Evolutionary conservation across 2,329 filamentous ascomycete genomes (phyloP), one percentile per base, ranked within the genome.

Genomic region (Fonsecaea pugnacius): DNA sequence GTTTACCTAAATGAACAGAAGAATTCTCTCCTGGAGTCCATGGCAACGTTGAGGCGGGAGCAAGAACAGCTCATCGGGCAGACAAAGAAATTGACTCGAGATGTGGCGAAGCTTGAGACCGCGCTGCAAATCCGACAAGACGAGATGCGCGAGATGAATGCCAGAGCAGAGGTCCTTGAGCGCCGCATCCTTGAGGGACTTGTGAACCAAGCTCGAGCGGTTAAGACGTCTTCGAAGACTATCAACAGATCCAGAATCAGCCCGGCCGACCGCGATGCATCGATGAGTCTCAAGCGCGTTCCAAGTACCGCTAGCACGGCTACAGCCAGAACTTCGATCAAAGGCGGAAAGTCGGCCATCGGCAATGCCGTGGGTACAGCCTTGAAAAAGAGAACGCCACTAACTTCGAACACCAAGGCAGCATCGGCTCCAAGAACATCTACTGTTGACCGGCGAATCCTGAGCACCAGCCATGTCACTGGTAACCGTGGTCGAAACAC

Each of bases 181-280:
- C 90, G 93, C 58, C 89, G 95, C 30, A 96, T 99, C 70, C 81
- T 99, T 35, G 94, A 98, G 70, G 93, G 94, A 30, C 91, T 98
- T 67, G 96, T 99, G 79, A 93, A 98, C 72, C 94, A 98, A 75
- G 97, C 94, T 21, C 90, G 94, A 53, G 76, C 74, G 6, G 85
- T 98, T 63, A 90, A 95, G 50, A 59, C 57, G 6, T 73, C 75
- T 73, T 36, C 79, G 75, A 72, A 75, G 73, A 69, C 73, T 71
- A 74, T 73, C 9, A 72, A 72, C 62, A 71, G 61, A 62, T 58
- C 65, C 38, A 69, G 65, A 59, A 61, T 68, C 30, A 58, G 55
- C 10, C 60, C 67, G 2, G 65, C 65, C 18, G 69, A 71, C 33
- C 58, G 71, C 43, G 71, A 72, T 70, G 80, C 81, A 69, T 78